Percentiles rank a stretch among this genome's conserved stretches.
phyloP scores from a whole-genome alignment of 2,329 filamentous ascomycete genomes.

The Ploettnerulaceae sp. region DNA sequence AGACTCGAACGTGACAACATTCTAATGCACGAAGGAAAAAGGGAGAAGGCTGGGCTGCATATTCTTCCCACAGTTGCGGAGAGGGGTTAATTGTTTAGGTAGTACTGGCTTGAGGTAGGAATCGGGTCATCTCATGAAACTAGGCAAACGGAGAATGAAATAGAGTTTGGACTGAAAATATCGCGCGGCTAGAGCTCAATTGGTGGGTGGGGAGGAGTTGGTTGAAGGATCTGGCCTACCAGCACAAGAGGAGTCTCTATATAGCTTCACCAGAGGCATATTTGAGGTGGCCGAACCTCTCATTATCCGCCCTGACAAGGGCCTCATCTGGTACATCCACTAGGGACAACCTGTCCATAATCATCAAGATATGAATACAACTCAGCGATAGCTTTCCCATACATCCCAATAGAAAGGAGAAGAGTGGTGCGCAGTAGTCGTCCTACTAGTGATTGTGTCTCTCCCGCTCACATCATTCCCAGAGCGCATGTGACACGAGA shows the following conservation, averaged over 20 bases:
- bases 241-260: too few species aligned
- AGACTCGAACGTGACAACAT: too few species aligned
- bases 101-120: too few species aligned
- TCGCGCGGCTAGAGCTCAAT: neutral
- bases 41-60: too few species aligned
- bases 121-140: too few species aligned
- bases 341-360: slow-evolving; percentile 28
- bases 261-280: too few species aligned
- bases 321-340: slow-evolving; percentile 30
- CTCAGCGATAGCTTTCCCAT: slow-evolving; percentile 33
- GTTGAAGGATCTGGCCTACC: too few species aligned
- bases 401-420: slow-evolving; percentile 34
- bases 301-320: slow-evolving; percentile 33
- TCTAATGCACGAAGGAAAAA: too few species aligned
- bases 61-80: too few species aligned
- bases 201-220: neutral
- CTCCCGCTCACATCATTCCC: slow-evolving; percentile 17
- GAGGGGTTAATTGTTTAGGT: neutral
- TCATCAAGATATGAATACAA: slow-evolving; percentile 34
- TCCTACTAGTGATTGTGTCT: slow-evolving; percentile 30
- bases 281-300: slow-evolving; percentile 36
- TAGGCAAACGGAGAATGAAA: neutral
- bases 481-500: slow-evolving; percentile 11
- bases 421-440: slow-evolving; percentile 33
- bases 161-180: neutral